Percentiles rank a stretch among this genome's conserved stretches.
These are phyloP conservation scores for Globisporangium mamillatum DNA, from an alignment of 352 stramenopile species.

Conservation along the genomic window DNA sequence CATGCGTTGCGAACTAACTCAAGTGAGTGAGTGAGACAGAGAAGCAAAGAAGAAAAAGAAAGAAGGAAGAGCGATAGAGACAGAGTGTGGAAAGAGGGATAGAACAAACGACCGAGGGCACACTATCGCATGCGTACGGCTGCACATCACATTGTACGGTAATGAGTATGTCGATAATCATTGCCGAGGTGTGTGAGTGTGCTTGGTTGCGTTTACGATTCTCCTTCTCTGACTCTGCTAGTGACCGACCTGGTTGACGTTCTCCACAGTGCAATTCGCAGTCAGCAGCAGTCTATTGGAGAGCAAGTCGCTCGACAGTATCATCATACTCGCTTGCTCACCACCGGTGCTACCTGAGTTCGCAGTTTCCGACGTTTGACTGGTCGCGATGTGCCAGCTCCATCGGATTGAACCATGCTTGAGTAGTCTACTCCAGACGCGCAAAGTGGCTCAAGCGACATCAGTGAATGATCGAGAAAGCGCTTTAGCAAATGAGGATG, in stretches of 20 bases:
- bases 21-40: not conserved
- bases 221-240: not conserved
- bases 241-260: not conserved
- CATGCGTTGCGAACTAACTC: not conserved
- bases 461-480: not conserved
- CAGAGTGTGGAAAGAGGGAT: conserved; percentile 1
- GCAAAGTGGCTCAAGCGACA: not conserved
- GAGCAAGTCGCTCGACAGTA: not conserved
- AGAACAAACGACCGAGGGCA: not conserved
- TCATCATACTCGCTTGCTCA: not conserved
- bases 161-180: not conserved
- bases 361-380: not conserved
- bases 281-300: not conserved
- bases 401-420: not conserved
- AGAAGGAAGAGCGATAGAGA: not conserved
- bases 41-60: not conserved
- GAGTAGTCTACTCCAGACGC: not conserved
- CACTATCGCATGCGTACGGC: not conserved
- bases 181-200: not conserved
- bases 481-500: not conserved
- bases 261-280: not conserved
- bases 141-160: not conserved
- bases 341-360: not conserved
- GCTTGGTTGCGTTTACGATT: not conserved
- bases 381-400: not conserved